phyloP scores from a whole-genome alignment of 495 filamentous ascomycete genomes.

The Platismatia glauca region DNA sequence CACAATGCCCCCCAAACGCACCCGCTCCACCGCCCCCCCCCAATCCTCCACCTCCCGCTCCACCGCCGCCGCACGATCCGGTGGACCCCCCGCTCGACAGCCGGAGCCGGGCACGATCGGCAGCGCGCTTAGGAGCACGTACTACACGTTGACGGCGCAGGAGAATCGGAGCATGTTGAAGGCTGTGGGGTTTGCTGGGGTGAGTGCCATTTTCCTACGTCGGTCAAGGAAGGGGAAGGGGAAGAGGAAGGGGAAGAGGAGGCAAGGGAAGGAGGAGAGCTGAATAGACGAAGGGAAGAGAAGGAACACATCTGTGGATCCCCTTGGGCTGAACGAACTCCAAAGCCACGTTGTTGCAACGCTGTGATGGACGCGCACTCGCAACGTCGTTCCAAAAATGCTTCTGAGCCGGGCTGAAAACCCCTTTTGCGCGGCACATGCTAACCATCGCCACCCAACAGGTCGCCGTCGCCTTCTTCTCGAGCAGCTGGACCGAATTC shows the following conservation, averaged over 20 bases:
- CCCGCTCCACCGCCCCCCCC: constrained; percentile 2
- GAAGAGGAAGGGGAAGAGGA: background rate
- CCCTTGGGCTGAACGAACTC: no score
- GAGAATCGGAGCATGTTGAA: constrained; percentile 22
- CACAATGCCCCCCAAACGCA: constrained; percentile 18
- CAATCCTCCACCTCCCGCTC: constrained; percentile 12
- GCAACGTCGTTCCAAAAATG: background rate
- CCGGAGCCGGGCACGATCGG: background rate
- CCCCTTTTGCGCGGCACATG: no score
- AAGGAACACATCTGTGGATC: no score
- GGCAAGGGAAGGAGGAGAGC: background rate
- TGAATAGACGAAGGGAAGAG: background rate
- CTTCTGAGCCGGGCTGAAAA: background rate
- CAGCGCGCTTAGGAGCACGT: constrained; percentile 15
- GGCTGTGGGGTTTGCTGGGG: constrained; percentile 23
- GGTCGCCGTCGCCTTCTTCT: constrained; percentile 24
- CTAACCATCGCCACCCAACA: background rate
- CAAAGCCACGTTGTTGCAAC: background rate
- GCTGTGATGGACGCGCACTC: background rate
- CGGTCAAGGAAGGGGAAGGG: background rate
- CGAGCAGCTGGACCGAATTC: constrained; percentile 22
- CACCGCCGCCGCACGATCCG: constrained; percentile 8
- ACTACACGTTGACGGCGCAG: constrained; percentile 19
- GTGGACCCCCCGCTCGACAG: background rate
- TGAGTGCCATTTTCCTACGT: constrained; percentile 11